Conservation (phyloP, 805 yeast genomes). For the Yamadazyma olivae region DNA sequence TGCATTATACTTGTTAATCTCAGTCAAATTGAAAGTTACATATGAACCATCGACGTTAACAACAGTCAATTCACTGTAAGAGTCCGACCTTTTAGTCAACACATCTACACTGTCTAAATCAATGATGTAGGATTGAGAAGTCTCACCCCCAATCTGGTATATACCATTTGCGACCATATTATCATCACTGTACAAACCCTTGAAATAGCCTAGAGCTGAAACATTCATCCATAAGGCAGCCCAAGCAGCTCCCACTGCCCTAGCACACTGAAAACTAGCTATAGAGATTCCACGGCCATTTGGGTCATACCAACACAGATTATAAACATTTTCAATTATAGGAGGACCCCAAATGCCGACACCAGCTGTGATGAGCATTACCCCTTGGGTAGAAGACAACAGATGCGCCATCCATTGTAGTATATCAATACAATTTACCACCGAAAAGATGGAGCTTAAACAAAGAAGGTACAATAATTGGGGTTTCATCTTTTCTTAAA, state of each 20-base stretch:
- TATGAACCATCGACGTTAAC: background rate
- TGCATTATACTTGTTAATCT: slow-evolving; percentile 1
- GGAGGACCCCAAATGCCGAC: slow-evolving; percentile 2
- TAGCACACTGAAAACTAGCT: slow-evolving; percentile 2
- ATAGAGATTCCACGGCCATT: background rate
- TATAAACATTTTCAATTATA: slow-evolving; percentile 1
- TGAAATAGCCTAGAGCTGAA: slow-evolving; percentile 1
- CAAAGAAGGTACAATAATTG: slow-evolving; percentile 2
- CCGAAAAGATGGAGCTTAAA: background rate
- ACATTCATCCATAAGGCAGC: background rate
- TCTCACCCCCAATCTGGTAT: slow-evolving; percentile 1
- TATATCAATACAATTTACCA: slow-evolving; percentile 1
- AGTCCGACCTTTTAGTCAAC: background rate
- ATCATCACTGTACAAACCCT: slow-evolving; percentile 2
- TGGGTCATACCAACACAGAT: slow-evolving; percentile 1
- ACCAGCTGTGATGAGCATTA: slow-evolving; percentile 1
- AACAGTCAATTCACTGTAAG: background rate
- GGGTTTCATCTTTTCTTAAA: background rate
- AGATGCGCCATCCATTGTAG: slow-evolving; percentile 1
- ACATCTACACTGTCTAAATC: slow-evolving; percentile 1
- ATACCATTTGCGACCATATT: slow-evolving; percentile 1
- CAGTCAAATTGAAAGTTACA: slow-evolving; percentile 2
- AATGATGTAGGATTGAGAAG: slow-evolving; percentile 1
- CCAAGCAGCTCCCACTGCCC: slow-evolving; percentile 1
- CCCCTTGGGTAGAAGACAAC: slow-evolving; percentile 1